Base-by-base conservation (phyloP, 805 yeast species). In the Kurtzmaniella fragi region DNA sequence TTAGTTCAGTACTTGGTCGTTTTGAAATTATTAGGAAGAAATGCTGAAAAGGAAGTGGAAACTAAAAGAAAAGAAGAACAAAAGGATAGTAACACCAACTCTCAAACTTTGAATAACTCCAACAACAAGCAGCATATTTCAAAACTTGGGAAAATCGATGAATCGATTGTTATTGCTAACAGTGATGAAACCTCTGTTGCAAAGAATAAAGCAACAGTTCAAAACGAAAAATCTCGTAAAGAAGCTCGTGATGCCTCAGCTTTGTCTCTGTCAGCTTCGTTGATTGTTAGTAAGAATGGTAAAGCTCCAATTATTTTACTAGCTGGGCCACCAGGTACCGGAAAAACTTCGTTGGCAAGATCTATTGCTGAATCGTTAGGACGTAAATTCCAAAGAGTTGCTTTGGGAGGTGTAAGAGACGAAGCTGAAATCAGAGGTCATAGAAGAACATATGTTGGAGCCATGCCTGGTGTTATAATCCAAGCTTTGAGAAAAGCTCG, bases 311-410 rank as follows among this genome's bases (percentile, higher is more conserved):
- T 88, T 32, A 59, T 88, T 31, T 68, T 88, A 59, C 71, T 88
- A 41, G 87, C 86, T 5, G 96, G 96, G 0, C 96, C 96, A 9
- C 96, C 96, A 0, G 96, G 96, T 28, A 93, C 87, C 11, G 96
- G 96, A 23, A 88, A 88, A 57, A 88, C 96, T 0, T 82, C 93
- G 1, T 67, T 88, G 41, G 95, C 95, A 4, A 79, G 80, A 52
- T 84, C 95, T 0, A 77, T 88, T 35, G 95, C 96, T 1, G 62
- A 70, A 9, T 78, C 91, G 4, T 61, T 88, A 41, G 82, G 84
- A 0, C 71, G 95, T 34, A 76, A 78, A 42, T 83, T 86, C 57
- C 91, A 86, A 56, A 70, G 95, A 31, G 72, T 88, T 13, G 84
- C 95, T 2, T 71, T 88, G 2, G 96, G 96, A 20, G 96, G 96